These are phyloP conservation scores for Aspergillus niger DNA, from an alignment of 2,329 filamentous ascomycete genomes.

Conservation along the genomic window DNA sequence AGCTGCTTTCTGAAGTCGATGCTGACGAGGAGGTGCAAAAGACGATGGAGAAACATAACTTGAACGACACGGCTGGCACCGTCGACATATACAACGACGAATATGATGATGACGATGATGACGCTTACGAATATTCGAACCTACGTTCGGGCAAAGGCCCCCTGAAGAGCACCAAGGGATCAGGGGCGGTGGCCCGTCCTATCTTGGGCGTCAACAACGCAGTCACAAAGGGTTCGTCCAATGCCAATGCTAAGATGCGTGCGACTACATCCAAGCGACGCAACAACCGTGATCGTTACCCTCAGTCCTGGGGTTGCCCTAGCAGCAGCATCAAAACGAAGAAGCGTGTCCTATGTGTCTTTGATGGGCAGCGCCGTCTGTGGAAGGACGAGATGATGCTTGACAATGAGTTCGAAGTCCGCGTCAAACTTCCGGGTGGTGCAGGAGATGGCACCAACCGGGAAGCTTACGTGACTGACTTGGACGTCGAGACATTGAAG, in stretches of 20 bases:
- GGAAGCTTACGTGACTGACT: conserved; percentile 82
- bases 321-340: conserved; percentile 96
- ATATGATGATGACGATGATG: conserved; percentile 59
- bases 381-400: conserved; percentile 99
- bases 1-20: conserved; percentile 60
- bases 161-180: conserved; percentile 53
- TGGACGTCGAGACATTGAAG: conserved; percentile 87
- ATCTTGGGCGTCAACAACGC: conserved; percentile 52
- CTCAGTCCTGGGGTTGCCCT: conserved; percentile 88
- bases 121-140: conserved; percentile 50
- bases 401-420: conserved; percentile 89
- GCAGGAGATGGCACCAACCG: conserved; percentile 81
- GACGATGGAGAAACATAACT: conserved; percentile 60
- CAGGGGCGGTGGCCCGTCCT: conserved; percentile 52
- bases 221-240: conserved; percentile 41
- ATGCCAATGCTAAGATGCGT: conserved; percentile 68
- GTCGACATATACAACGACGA: conserved; percentile 54
- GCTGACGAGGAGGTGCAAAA: conserved; percentile 59
- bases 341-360: conserved; percentile 92
- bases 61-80: conserved; percentile 52
- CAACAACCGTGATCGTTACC: conserved; percentile 92
- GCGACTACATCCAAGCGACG: conserved; percentile 62
- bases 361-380: conserved; percentile 81
- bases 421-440: conserved; percentile 73
- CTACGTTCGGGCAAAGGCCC: conserved; percentile 51